Percentiles rank a stretch among this genome's conserved stretches.
Conservation (phyloP, 2,329 filamentous ascomycete species). For the Colletotrichum lupini region DNA sequence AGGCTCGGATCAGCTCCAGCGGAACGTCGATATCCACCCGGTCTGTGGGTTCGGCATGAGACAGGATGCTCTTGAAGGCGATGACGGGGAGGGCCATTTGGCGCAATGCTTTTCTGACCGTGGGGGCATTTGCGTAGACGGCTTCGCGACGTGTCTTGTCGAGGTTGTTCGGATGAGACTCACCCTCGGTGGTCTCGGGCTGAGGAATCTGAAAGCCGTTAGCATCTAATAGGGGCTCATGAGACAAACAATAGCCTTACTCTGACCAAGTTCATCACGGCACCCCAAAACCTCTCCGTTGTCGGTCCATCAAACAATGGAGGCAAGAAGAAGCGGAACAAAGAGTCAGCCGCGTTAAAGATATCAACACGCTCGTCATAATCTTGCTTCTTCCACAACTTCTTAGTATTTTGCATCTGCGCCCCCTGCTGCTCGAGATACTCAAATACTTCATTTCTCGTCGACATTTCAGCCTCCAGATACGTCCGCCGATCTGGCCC, state of each 20-base stretch:
- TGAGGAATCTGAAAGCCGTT: background rate
- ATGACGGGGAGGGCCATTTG: conserved; percentile 35
- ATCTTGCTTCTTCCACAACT: conserved; percentile 38
- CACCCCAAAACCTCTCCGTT: conserved; percentile 56
- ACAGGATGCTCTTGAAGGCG: conserved; percentile 39
- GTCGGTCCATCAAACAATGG: conserved; percentile 48
- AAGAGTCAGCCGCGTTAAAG: conserved; percentile 51
- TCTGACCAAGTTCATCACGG: conserved; percentile 44
- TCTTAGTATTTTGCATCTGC: background rate
- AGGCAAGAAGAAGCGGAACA: conserved; percentile 57
- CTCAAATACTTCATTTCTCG: conserved; percentile 44
- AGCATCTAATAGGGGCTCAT: background rate
- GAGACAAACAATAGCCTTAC: conserved; percentile 38
- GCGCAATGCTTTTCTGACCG: conserved; percentile 22
- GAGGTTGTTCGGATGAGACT: background rate
- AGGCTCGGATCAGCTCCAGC: conserved; percentile 50
- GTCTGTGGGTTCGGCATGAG: conserved; percentile 29
- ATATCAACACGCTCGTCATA: conserved; percentile 51
- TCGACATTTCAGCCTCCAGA: conserved; percentile 25
- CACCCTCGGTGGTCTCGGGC: background rate
- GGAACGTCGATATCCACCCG: conserved; percentile 45
- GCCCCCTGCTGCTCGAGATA: conserved; percentile 34
- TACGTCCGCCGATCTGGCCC: conserved; percentile 21
- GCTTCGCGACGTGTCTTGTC: conserved; percentile 13
- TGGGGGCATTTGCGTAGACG: conserved; percentile 25